Evolutionary conservation across 2,329 filamentous ascomycete genomes (phyloP), one percentile per base, ranked within the genome.

Genomic region (Grosmannia huntii): DNA sequence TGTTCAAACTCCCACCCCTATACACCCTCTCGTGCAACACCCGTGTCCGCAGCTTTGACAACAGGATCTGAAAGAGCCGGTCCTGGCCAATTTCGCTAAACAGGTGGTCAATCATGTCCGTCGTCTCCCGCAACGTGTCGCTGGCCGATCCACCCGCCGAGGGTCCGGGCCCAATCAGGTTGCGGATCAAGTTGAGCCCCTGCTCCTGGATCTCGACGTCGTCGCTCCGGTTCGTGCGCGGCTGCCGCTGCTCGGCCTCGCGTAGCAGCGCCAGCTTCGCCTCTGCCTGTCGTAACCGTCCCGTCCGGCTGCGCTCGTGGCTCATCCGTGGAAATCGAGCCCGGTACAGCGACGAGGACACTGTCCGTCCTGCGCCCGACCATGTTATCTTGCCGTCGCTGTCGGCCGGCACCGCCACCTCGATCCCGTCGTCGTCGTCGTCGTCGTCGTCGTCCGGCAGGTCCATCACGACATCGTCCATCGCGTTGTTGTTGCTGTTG

Each of bases 131-230:
- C 7, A 74, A 69, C 16, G 72, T 71, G 19, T 80, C 72, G 74
- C 82, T 61, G 69, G 76, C 64, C 72, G 77, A 50, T 12, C n/a
- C 55, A 21, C 41, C 19, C 33, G 28, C 25, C 11, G 60, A 58
- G 5, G 52, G 33, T 27, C 44, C 36, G 5, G 62, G 62, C 5
- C 59, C 87, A 63, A 96, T 88, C 36, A 97, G 76, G 70, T 99
- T 99, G 57, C 92, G 82, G 62, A 99, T 83, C 64, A 97, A 86
- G 65, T 95, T 87, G 21, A 97, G 80, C 0, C 86, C 89, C 71
- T 97, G 91, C 68, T 96, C 90, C 71, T 97, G 92, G 31, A 96
- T 87, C 2, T 85, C 85, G 44, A 91, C 77, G 63, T 95, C 89
- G 63, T 96, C 87, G 63, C 84, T 84, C 56, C 86, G 81, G 21